A percentile compares a stretch with the other conserved stretches of the same genome.
These are phyloP conservation scores for Psilocybe subaeruginosa DNA, from an alignment of 768 basidiomycete species.

Conservation along the genomic window DNA sequence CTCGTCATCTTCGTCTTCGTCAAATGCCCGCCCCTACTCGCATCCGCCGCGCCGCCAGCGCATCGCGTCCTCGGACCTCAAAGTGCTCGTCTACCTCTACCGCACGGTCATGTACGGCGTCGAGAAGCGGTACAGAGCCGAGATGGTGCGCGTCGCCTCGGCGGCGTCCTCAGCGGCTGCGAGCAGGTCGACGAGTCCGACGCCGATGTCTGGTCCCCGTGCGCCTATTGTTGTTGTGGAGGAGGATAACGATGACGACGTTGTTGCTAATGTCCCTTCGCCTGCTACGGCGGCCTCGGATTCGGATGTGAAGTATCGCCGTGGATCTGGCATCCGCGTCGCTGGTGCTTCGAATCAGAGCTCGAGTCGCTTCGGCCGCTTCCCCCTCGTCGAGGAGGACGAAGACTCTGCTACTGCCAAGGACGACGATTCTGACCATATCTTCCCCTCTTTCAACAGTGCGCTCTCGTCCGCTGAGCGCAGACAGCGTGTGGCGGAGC, in stretches of 20 bases:
- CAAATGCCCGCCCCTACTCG: not conserved
- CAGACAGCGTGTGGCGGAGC: conserved; percentile 12
- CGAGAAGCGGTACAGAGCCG: conserved; percentile 18
- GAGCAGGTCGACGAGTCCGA: not conserved
- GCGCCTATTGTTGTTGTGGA: too few species aligned
- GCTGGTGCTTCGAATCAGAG: too few species aligned
- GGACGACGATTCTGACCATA: not conserved
- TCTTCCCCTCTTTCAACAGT: not conserved
- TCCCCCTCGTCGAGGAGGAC: conserved; percentile 28
- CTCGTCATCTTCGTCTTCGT: not conserved
- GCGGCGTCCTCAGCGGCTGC: not conserved
- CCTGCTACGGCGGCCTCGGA: not conserved
- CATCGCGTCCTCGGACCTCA: conserved; percentile 23
- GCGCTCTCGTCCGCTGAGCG: not conserved
- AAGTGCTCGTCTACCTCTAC: conserved; percentile 24
- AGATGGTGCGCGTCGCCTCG: conserved; percentile 2
- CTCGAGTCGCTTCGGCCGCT: conserved; percentile 6
- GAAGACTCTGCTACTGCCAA: not conserved
- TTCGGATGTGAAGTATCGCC: not conserved
- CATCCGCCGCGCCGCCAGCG: conserved; percentile 4
- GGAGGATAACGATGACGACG: not conserved
- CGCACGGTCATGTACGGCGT: conserved; percentile 25
- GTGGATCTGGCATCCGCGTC: too few species aligned
- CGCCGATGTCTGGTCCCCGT: not conserved
- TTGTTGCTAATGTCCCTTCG: not conserved